Evolutionary conservation across 2,329 filamentous ascomycete genomes (phyloP).

Genomic region (Pseudogymnoascus sp.): DNA sequence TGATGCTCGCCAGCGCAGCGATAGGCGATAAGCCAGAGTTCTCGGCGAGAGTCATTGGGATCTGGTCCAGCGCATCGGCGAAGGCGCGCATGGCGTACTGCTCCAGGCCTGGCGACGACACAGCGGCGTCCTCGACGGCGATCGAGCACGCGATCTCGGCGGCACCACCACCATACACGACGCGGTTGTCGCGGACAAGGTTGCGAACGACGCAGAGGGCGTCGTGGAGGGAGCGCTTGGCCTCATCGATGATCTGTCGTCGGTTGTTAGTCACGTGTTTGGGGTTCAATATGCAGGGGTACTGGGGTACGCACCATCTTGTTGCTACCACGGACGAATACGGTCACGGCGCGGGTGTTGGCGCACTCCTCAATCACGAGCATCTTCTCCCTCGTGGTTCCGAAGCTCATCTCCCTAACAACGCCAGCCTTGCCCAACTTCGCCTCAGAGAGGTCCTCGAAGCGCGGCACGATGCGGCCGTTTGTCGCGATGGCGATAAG

Average conservation of each 20-base stretch:
- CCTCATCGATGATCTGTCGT: conserved; percentile 89
- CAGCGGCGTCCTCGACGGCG: conserved; percentile 88
- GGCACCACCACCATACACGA: conserved; percentile 94
- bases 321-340: conserved; percentile 95
- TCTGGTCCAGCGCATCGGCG: conserved; percentile 81
- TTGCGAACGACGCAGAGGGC: conserved; percentile 97
- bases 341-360: conserved; percentile 91
- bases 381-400: conserved; percentile 98
- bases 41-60: conserved; percentile 94
- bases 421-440: conserved; percentile 87
- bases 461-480: conserved; percentile 91
- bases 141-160: conserved; percentile 96
- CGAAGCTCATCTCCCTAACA: conserved; percentile 91
- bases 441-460: conserved; percentile 83
- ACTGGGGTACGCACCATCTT: conserved; percentile 68
- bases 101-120: conserved; percentile 92
- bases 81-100: conserved; percentile 99
- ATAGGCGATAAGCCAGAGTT: conserved; percentile 96
- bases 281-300: conserved; percentile 6
- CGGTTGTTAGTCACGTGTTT: conserved; percentile 18
- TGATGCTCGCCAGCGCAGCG: conserved; percentile 87
- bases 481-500: conserved; percentile 98
- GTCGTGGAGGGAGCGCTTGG: conserved; percentile 94
- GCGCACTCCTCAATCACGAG: conserved; percentile 98
- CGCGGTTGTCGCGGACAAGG: conserved; percentile 88